A percentile compares a stretch with the other conserved stretches of the same genome.
Conservation (phyloP, 75 land plant species). For the Cupressus sempervirens region DNA sequence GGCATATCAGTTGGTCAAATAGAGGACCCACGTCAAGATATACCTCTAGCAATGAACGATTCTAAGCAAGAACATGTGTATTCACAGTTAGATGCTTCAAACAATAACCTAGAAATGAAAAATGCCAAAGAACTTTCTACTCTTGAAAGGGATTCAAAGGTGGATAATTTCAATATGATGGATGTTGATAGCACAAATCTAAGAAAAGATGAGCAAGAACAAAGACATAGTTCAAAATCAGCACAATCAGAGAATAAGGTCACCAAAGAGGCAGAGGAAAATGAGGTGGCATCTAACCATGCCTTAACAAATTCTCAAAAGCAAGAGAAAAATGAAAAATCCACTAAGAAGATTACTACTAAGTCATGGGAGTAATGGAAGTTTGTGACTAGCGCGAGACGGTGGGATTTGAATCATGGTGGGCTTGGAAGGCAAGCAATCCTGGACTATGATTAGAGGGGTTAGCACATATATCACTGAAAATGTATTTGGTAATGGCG, state of each 20-base stretch:
- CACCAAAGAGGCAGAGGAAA: neutral
- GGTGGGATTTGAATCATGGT: no score
- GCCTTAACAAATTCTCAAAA: neutral
- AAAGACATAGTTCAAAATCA: neutral
- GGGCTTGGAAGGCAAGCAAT: no score
- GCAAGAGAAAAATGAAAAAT: neutral
- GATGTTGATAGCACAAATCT: constrained; percentile 4
- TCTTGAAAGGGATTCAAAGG: neutral
- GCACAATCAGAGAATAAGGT: neutral
- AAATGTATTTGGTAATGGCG: no score
- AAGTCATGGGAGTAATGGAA: no score
- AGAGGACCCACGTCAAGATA: no score
- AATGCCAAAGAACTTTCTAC: neutral
- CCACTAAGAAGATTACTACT: constrained; percentile 29
- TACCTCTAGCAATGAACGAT: neutral
- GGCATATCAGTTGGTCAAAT: no score
- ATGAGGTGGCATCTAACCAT: constrained; percentile 3
- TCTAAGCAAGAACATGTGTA: neutral
- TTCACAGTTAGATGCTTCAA: neutral
- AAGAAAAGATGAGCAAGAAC: neutral
- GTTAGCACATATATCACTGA: no score
- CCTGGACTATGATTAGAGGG: no score
- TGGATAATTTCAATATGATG: no score
- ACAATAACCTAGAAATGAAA: neutral
- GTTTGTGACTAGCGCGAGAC: no score